Evolutionary conservation across 2,329 filamentous ascomycete species (phyloP), one percentile per base, ranked within the genome.

Genomic region (Apiospora koreana): DNA sequence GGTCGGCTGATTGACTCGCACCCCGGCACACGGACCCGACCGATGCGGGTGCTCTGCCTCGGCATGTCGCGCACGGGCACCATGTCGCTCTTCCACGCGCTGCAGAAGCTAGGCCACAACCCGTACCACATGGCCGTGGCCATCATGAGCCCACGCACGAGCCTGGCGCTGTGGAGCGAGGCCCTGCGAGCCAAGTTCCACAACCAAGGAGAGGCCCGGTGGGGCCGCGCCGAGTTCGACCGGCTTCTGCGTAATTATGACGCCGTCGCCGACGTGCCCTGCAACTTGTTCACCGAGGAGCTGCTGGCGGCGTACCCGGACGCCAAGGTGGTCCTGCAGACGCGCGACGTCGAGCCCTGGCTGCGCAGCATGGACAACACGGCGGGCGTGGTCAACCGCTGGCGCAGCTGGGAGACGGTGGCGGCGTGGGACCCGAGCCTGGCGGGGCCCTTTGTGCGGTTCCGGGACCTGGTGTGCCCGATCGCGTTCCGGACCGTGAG

Each of bases 391-490:
- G 90, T 87, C 90, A 68, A 89, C 86, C 67, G 91, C 86, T 31
- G 90, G 92, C 78, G 86, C 85, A 3, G 7, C 38, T 66, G 38
- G 5, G 89, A 91, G 80, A 84, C 84, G 87, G 79, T 84, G 83
- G 81, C 85, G 70, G 83, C 89, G 18, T 86, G 86, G 48, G 83
- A 86, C 79, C 83, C 86, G 74, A 88, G 87, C 81, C 31, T 54
- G 23, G 92, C 90, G 90, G 90, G 87, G 28, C 89, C 90, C 9
- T 83, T 87, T 77, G 88, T 91, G 83, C 92, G 92, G 83, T 87
- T 91, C 78, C 86, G 89, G 75, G 86, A 85, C 69, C 92, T 92
- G 81, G 92, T 91, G 84, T 92, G 92, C 78, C 86, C 87, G 77
- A 87, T 87, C 78, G 83, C 87, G 71, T 62, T 62, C 31, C 28